Conservation (phyloP, 441 rosid species). For the Monsonia emarginata region DNA sequence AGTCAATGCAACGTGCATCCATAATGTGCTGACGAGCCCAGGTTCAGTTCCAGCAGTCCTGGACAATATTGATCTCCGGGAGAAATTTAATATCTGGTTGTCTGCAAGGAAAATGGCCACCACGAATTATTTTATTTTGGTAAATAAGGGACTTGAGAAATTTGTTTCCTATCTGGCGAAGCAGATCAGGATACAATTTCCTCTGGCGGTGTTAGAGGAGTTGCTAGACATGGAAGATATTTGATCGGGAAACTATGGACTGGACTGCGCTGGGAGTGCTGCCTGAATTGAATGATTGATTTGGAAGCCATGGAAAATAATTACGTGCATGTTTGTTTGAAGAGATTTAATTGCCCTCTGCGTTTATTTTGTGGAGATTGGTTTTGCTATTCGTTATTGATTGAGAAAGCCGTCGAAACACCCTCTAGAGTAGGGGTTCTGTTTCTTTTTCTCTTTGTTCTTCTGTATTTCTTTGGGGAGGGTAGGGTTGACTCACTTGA, state of each 20-base stretch:
- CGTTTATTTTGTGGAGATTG: constrained; percentile 9
- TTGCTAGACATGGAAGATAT: constrained; percentile 12
- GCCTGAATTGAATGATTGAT: constrained; percentile 24
- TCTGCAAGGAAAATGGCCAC: constrained; percentile 15
- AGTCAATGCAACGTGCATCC: constrained; percentile 79
- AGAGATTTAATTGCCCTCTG: constrained; percentile 14
- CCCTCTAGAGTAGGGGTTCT: constrained; percentile 12
- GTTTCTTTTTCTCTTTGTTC: background rate
- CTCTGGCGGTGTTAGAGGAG: constrained; percentile 5
- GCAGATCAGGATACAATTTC: constrained; percentile 20
- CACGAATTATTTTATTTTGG: constrained; percentile 14
- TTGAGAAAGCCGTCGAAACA: constrained; percentile 21
- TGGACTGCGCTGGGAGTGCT: constrained; percentile 17
- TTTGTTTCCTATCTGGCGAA: constrained; percentile 11
- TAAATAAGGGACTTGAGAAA: constrained; percentile 14
- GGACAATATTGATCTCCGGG: constrained; percentile 20
- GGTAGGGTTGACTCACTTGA: background rate
- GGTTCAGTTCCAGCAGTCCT: constrained; percentile 12
- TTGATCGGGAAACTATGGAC: constrained; percentile 2
- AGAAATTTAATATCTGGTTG: constrained; percentile 13
- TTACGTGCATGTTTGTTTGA: constrained; percentile 21
- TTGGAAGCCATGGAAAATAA: constrained; percentile 22
- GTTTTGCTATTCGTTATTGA: constrained; percentile 37
- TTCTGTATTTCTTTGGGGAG: background rate
- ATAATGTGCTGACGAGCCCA: constrained; percentile 18